Percentiles rank a stretch among this genome's conserved stretches.
These are phyloP conservation scores for Penicillium fimorum DNA, from an alignment of 495 filamentous ascomycete genomes.

Conservation along the genomic window DNA sequence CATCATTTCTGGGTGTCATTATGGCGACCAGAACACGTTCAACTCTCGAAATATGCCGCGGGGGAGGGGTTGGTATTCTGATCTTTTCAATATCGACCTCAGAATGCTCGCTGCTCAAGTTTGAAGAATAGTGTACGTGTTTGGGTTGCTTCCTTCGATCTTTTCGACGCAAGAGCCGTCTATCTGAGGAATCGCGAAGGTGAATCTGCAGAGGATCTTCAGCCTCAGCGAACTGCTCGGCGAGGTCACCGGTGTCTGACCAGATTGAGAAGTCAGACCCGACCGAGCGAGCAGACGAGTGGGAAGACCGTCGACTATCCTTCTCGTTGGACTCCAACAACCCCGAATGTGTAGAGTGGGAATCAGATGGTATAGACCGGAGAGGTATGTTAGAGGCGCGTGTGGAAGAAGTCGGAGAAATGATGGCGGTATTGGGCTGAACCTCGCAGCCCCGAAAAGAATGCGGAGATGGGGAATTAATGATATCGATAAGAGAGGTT, in stretches of 20 bases:
- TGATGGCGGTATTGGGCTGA: conserved; percentile 57
- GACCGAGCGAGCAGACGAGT: conserved; percentile 57
- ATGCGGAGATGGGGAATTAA: conserved; percentile 8
- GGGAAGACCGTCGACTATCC: conserved; percentile 51
- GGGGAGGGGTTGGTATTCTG: conserved; percentile 67
- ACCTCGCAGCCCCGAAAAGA: conserved; percentile 36
- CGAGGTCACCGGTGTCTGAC: conserved; percentile 92
- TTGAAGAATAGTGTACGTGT: conserved; percentile 51
- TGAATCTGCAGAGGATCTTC: conserved; percentile 73
- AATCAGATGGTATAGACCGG: conserved; percentile 48
- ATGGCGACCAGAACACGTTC: conserved; percentile 72
- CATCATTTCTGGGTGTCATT: conserved; percentile 75
- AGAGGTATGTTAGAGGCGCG: conserved; percentile 56
- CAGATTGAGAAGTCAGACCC: conserved; percentile 76
- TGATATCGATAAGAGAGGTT: conserved; percentile 8
- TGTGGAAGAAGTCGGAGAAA: conserved; percentile 53
- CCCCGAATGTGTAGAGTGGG: conserved; percentile 31
- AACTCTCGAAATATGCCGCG: conserved; percentile 57
- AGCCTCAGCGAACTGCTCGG: conserved; percentile 78
- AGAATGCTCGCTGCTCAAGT: conserved; percentile 43
- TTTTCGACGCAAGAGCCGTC: conserved; percentile 43
- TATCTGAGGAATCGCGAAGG: conserved; percentile 61
- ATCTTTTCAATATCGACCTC: conserved; percentile 77
- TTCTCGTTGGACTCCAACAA: conserved; percentile 47
- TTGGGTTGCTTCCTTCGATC: conserved; percentile 41